These are phyloP conservation scores for Phaeolepiota aurea DNA, from an alignment of 768 basidiomycete genomes.

Conservation along the genomic window DNA sequence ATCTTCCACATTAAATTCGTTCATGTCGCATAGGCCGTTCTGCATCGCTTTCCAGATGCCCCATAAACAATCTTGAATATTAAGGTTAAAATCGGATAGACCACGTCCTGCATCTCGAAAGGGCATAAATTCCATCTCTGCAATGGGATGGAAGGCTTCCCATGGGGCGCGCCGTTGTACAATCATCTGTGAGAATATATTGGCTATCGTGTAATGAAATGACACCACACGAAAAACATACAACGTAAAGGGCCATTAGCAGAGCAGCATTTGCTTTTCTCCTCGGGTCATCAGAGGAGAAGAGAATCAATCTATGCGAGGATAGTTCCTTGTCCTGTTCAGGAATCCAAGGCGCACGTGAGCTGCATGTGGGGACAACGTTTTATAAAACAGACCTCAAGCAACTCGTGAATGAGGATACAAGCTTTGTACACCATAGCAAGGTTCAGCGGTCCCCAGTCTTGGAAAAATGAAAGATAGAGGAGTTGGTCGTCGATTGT, in stretches of 20 bases:
- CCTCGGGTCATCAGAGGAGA: constrained; percentile 79
- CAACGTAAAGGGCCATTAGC: constrained; percentile 89
- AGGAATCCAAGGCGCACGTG: constrained; percentile 24
- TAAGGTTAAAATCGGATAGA: constrained; percentile 86
- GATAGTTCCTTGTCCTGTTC: constrained; percentile 65
- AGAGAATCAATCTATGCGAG: constrained; percentile 75
- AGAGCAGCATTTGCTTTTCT: constrained; percentile 91
- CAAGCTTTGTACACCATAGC: constrained; percentile 93
- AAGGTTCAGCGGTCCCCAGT: constrained; percentile 89
- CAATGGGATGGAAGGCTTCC: constrained; percentile 93
- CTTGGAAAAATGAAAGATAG: constrained; percentile 91
- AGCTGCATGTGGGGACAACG: constrained; percentile 24
- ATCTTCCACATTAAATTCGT: constrained; percentile 87
- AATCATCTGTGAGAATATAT: constrained; percentile 62
- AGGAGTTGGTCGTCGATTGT: constrained; percentile 88
- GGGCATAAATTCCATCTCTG: constrained; percentile 87
- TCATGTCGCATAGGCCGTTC: constrained; percentile 88
- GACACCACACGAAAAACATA: constrained; percentile 30
- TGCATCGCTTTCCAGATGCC: constrained; percentile 87
- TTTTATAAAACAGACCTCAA: constrained; percentile 47
- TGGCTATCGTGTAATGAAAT: constrained; percentile 5
- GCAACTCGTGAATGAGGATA: constrained; percentile 83
- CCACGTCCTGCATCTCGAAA: constrained; percentile 95
- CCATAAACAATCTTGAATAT: constrained; percentile 88
- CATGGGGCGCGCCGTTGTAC: constrained; percentile 84